phyloP scores from a whole-genome alignment of 1,284 basidiomycete genomes.

The Ceratorhiza oryzae-sativae region DNA sequence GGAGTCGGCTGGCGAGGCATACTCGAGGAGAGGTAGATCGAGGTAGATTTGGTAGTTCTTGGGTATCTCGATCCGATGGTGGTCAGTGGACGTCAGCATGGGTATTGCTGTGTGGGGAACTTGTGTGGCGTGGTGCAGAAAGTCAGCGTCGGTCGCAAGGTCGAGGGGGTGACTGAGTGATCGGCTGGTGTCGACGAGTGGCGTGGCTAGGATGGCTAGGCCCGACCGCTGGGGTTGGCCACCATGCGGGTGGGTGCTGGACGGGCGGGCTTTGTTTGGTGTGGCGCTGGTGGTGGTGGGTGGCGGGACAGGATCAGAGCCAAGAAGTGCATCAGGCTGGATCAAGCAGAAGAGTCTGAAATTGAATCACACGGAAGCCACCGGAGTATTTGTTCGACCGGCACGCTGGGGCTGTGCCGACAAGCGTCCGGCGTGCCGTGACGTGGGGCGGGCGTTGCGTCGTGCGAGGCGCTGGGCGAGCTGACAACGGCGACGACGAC shows the following conservation, averaged over 20 bases:
- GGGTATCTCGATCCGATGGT: constrained; percentile 5
- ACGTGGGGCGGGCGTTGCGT: not conserved
- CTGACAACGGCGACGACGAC: not conserved
- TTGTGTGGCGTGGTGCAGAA: not conserved
- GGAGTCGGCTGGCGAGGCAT: not conserved
- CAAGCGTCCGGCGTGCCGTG: not conserved
- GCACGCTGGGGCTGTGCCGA: not conserved
- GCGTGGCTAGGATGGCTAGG: too few relatives aligned
- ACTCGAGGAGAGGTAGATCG: constrained; percentile 5
- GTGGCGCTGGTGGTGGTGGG: constrained; percentile 7
- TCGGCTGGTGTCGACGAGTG: too few relatives aligned
- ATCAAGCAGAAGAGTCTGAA: not conserved
- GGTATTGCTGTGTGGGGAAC: not conserved
- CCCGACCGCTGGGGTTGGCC: too few relatives aligned
- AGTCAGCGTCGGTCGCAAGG: not conserved
- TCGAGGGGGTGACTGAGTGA: too few relatives aligned
- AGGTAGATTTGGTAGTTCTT: not conserved
- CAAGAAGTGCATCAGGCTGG: not conserved
- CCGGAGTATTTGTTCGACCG: not conserved
- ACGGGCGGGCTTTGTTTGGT: constrained; percentile 15
- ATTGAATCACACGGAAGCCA: not conserved
- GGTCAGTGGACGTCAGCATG: not conserved
- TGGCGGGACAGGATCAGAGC: constrained; percentile 3
- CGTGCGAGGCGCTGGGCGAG: not conserved
- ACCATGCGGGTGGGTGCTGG: too few relatives aligned